Percentiles rank a stretch among this genome's conserved stretches.
phyloP scores from a whole-genome alignment of 768 basidiomycete genomes.

The Harrya chromipes region DNA sequence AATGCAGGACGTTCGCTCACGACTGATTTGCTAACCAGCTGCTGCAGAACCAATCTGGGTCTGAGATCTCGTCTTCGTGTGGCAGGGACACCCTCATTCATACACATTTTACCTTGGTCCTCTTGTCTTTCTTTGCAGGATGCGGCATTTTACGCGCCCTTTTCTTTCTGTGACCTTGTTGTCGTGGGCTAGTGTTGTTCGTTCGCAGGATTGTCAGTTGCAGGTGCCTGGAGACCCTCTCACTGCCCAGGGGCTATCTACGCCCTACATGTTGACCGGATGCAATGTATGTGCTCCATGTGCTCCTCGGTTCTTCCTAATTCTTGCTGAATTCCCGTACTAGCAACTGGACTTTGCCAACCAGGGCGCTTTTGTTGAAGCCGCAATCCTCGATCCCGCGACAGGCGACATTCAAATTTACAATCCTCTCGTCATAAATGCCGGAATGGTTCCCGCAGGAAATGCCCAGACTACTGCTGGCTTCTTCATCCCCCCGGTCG shows the following conservation, averaged over 20 bases:
- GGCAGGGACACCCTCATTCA: slow-evolving; percentile 19
- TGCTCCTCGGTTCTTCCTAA: not conserved
- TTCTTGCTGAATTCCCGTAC: not conserved
- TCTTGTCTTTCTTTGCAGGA: slow-evolving; percentile 4
- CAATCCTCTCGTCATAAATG: slow-evolving; percentile 29
- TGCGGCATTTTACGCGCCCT: slow-evolving; percentile 7
- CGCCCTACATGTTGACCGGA: slow-evolving; percentile 26
- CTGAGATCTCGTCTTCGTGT: slow-evolving; percentile 22
- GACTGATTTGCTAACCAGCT: not conserved
- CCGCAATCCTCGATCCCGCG: slow-evolving; percentile 28
- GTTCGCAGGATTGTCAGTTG: slow-evolving; percentile 23
- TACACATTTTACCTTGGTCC: not conserved
- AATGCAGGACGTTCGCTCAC: not conserved
- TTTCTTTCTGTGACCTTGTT: slow-evolving; percentile 16
- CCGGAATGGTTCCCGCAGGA: slow-evolving; percentile 21
- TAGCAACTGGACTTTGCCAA: slow-evolving; percentile 29
- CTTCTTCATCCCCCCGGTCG: slow-evolving; percentile 20
- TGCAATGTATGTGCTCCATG: slow-evolving; percentile 19
- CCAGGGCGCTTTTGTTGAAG: slow-evolving; percentile 25
- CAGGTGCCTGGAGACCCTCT: slow-evolving; percentile 21
- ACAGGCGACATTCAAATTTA: slow-evolving; percentile 28
- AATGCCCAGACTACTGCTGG: slow-evolving; percentile 12
- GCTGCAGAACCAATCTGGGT: slow-evolving; percentile 9
- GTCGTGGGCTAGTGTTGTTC: slow-evolving; percentile 10
- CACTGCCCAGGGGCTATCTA: slow-evolving; percentile 26